phyloP scores from a whole-genome alignment of 208 protist genomes.

The Vickermania ingenoplastis region DNA sequence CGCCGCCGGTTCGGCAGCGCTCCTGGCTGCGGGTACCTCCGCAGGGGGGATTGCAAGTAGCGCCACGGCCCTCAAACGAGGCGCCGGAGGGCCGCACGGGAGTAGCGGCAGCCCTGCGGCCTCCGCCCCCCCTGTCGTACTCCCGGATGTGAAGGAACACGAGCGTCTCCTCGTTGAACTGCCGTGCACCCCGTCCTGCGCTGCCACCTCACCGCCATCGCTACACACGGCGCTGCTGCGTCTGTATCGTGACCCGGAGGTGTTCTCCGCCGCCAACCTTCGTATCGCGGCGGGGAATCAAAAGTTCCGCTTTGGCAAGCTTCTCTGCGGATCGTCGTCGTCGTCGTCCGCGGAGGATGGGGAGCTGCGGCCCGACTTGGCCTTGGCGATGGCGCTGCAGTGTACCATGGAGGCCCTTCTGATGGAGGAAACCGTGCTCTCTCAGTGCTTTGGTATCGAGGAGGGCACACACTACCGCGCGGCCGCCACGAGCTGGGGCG shows the following conservation, averaged over 20 bases:
- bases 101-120: not conserved
- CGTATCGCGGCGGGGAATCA: not conserved
- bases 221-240: not conserved
- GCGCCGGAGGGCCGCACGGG: not conserved
- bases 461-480: constrained; percentile 10
- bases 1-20: not conserved
- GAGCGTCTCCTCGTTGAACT: not conserved
- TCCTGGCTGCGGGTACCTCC: not conserved
- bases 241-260: not conserved
- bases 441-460: constrained; percentile 50
- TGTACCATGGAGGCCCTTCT: constrained; percentile 41
- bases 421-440: constrained; percentile 59
- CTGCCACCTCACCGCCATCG: not conserved
- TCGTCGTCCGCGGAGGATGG: not conserved
- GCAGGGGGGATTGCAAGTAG: not conserved
- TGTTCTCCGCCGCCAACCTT: not conserved
- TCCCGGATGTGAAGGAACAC: not conserved
- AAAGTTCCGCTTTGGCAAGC: not conserved
- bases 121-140: not conserved
- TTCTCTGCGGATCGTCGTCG: not conserved
- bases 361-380: constrained; percentile 52
- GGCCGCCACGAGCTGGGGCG: not conserved
- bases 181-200: not conserved
- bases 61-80: not conserved
- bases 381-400: constrained; percentile 71